Percentiles rank a stretch among this genome's conserved stretches.
These are phyloP conservation scores for Talaromyces amestolkiae DNA, from an alignment of 2,329 filamentous ascomycete species.

Conservation along the genomic window DNA sequence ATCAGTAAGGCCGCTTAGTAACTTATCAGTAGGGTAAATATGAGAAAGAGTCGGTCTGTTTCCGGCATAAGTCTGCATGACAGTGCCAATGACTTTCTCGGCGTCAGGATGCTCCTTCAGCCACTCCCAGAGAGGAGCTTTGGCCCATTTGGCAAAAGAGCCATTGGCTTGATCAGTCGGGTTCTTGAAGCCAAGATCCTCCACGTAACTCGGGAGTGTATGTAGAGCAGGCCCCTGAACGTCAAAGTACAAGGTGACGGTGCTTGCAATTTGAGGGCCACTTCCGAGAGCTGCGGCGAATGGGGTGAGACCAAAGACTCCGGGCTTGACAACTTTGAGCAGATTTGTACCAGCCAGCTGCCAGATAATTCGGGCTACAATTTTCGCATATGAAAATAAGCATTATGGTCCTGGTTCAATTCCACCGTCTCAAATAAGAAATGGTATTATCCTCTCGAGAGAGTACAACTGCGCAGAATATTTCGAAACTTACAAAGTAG, in stretches of 20 bases:
- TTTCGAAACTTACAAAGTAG: constrained; percentile 7
- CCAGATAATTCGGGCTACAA: constrained; percentile 5
- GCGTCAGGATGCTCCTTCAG: constrained; percentile 7
- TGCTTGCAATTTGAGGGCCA: constrained; percentile 9
- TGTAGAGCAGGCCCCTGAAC: constrained; percentile 4
- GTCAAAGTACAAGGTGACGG: constrained; percentile 1
- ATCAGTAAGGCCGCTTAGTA: not conserved
- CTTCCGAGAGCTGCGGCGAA: constrained; percentile 9
- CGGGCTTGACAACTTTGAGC: constrained; percentile 9
- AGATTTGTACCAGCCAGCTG: constrained; percentile 7
- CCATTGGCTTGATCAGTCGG: constrained; percentile 9
- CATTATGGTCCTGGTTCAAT: no score
- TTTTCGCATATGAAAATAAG: no score
- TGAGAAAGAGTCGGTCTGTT: constrained; percentile 8
- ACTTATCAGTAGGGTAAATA: constrained; percentile 4
- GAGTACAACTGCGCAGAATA: no score
- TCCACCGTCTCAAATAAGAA: no score
- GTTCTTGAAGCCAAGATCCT: constrained; percentile 4
- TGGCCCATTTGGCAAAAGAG: constrained; percentile 11
- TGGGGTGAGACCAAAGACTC: constrained; percentile 11
- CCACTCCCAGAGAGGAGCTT: constrained; percentile 12
- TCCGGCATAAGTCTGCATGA: constrained; percentile 12
- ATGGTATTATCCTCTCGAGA: no score
- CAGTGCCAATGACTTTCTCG: constrained; percentile 11
- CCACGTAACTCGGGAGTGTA: constrained; percentile 6